These are phyloP conservation scores for Russula sp. DNA, from an alignment of 768 basidiomycete genomes.

Conservation along the genomic window DNA sequence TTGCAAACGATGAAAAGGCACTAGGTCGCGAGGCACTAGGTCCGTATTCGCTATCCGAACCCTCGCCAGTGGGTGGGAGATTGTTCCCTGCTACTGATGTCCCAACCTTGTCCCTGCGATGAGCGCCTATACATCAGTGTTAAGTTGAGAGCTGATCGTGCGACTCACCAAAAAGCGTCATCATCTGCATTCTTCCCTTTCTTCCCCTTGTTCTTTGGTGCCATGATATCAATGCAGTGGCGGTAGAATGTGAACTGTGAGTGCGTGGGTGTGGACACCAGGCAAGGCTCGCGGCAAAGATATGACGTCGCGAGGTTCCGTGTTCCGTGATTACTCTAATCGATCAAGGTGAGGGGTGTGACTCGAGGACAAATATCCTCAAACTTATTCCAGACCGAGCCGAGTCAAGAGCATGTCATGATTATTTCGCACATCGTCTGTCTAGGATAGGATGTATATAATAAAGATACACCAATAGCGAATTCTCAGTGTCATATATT, in stretches of 20 bases:
- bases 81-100: constrained; percentile 44
- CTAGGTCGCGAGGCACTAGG: constrained; percentile 27
- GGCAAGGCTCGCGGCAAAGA: too few relatives aligned
- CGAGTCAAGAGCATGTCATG: neutral
- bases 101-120: constrained; percentile 55
- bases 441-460: neutral
- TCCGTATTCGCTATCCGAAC: constrained; percentile 38
- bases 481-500: neutral
- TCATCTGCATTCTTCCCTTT: constrained; percentile 79
- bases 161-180: constrained; percentile 68
- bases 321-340: neutral
- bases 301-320: neutral
- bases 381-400: neutral
- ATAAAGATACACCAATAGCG: neutral
- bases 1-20: constrained; percentile 47
- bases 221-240: constrained; percentile 31
- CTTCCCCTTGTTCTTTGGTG: constrained; percentile 77
- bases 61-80: constrained; percentile 25
- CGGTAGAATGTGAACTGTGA: neutral
- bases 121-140: constrained; percentile 18
- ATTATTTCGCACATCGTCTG: neutral
- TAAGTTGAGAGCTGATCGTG: neutral
- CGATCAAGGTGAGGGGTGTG: too few relatives aligned
- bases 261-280: neutral
- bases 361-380: neutral